These are phyloP conservation scores for Prunella vulgaris DNA, from an alignment of 257 asterid species.

Conservation along the genomic window DNA sequence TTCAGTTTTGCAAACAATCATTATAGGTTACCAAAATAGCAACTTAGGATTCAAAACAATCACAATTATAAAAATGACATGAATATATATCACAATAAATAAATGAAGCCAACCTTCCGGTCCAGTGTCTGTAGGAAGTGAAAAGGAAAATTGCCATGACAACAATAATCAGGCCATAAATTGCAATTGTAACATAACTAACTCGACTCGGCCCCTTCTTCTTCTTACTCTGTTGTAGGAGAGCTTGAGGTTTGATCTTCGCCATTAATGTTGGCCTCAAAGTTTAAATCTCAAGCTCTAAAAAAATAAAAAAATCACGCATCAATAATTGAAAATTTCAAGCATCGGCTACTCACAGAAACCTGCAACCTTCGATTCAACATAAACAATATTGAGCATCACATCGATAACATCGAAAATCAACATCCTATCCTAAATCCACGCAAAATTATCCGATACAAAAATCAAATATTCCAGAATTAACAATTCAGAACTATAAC, in stretches of 20 bases:
- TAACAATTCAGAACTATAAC: too few species aligned
- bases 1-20: neutral
- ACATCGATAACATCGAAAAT: conserved; percentile 19
- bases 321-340: conserved; percentile 11
- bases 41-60: too few species aligned
- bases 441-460: conserved; percentile 1
- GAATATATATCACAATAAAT: neutral
- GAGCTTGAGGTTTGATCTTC: conserved; percentile 60
- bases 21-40: too few species aligned
- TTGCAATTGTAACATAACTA: conserved; percentile 35
- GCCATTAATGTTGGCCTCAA: conserved; percentile 34
- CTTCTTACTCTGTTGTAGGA: conserved; percentile 56
- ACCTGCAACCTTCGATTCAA: conserved; percentile 22
- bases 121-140: conserved; percentile 47
- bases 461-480: conserved; percentile 10
- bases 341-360: conserved; percentile 10
- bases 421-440: neutral
- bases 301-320: conserved; percentile 20
- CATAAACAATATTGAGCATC: conserved; percentile 6
- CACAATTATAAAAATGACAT: neutral
- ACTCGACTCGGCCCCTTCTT: conserved; percentile 50
- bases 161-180: conserved; percentile 34
- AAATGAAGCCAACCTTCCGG: conserved; percentile 28
- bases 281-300: conserved; percentile 33
- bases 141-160: conserved; percentile 38